Conservation (phyloP, 257 asterid species). For the Solanum ossicruentum region DNA sequence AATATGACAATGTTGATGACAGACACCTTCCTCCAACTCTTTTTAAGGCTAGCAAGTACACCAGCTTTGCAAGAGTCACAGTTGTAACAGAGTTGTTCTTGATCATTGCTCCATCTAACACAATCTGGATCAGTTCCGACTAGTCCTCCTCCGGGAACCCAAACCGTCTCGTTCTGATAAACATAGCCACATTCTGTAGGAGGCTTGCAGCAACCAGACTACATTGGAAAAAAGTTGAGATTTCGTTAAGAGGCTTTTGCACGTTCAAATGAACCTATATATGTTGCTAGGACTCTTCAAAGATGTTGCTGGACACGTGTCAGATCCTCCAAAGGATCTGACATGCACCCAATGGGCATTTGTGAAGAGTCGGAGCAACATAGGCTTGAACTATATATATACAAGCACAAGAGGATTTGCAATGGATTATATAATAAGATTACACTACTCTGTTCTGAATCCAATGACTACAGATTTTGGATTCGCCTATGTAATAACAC, state of each 20-base stretch:
- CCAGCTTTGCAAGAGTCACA: conserved; percentile 91
- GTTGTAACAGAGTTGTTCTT: conserved; percentile 39
- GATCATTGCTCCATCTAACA: conserved; percentile 59
- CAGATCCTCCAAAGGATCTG: background rate
- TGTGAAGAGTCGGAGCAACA: background rate
- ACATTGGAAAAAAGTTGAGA: background rate
- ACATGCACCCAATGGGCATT: background rate
- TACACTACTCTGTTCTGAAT: background rate
- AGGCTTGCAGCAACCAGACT: conserved; percentile 98
- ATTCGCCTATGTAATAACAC: background rate
- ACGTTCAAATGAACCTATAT: background rate
- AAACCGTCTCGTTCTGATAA: conserved; percentile 54
- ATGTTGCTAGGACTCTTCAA: background rate
- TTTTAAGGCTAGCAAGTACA: conserved; percentile 67
- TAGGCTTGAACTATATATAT: background rate
- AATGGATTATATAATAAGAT: background rate
- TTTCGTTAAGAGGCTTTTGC: background rate
- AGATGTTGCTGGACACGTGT: background rate
- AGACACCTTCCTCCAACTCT: conserved; percentile 82
- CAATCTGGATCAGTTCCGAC: conserved; percentile 45
- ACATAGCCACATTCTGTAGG: conserved; percentile 61
- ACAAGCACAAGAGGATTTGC: background rate
- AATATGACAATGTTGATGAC: conserved; percentile 55
- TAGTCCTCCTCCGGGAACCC: conserved; percentile 34
- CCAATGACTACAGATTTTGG: background rate